A percentile compares a stretch with the other conserved stretches of the same genome.
Evolutionary conservation across 176 grass and related monocot genomes (phyloP).

Genomic region (Oryza glaberrima): DNA sequence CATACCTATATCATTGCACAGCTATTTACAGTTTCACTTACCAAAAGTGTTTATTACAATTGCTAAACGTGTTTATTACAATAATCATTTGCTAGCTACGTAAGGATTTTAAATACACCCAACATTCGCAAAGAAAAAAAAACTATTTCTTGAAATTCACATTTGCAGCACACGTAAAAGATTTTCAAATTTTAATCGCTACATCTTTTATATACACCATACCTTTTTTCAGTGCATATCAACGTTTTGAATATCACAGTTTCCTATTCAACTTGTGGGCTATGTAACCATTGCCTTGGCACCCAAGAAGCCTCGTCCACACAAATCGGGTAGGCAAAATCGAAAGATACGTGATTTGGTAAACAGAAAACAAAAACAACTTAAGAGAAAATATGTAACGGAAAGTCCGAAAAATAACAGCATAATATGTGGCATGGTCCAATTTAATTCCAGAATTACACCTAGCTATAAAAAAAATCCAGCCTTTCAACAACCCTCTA

Average conservation of each 20-base stretch:
- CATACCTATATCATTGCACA: background rate
- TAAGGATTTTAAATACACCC: background rate
- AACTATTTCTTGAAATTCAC: background rate
- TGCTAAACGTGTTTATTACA: background rate
- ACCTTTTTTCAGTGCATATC: background rate
- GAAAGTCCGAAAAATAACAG: background rate
- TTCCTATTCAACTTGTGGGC: background rate
- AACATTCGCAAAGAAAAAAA: background rate
- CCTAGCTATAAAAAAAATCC: background rate
- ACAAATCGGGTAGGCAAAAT: background rate
- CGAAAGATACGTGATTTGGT: background rate
- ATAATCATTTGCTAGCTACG: background rate
- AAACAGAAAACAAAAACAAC: background rate
- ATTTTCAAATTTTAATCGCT: background rate
- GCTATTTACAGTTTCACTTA: background rate
- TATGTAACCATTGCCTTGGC: constrained; percentile 9
- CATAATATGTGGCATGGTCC: background rate
- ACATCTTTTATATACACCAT: background rate
- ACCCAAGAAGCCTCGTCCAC: background rate
- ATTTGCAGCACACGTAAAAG: background rate
- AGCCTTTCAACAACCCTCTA: background rate
- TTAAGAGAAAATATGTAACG: background rate
- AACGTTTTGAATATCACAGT: background rate
- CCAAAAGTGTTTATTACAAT: background rate
- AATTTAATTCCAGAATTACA: constrained; percentile 8